Evolutionary conservation across 352 stramenopile species (phyloP), one percentile per base, ranked within the genome.

Genomic region (Aphanomyces stellatus): DNA sequence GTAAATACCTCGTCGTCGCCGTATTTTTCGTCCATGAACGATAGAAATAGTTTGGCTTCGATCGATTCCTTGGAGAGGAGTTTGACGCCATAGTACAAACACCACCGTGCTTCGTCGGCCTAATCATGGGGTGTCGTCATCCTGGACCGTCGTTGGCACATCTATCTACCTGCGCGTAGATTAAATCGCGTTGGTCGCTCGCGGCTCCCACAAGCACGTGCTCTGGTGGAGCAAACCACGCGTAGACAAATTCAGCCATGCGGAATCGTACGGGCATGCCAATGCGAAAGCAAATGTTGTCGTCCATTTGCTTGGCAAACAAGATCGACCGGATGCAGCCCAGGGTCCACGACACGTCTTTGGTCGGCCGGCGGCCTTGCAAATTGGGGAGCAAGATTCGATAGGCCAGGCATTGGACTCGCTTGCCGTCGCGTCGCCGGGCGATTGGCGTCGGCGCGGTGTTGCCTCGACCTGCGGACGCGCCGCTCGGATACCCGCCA

Each of bases 221-320:
- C 2, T 66, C 59, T 3, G 42, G 89, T 0, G 88, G 91, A 17
- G 87, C 78, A 65, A 97, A 98, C 90, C 88, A 98, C 0, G 88
- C 74, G 51, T 97, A 98, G 1, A 96, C 87, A 70, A 96, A 97
- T 72, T 98, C 90, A 2, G 92, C 90, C 77, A 98, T 97, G 10
- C 88, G 81, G n/a, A 94, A 76, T 0, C 84, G 78, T 1, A 85
- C 33, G 1, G 80, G 74, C 40, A 88, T 78, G 0, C 69, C 76
- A 6, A 70, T 78, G n/a, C 74, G 73, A 34, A 77, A 77, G 51
- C 77, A 85, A 77, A 91, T 88, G 5, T 74, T 68, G 37, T 95
- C 88, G 33, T 96, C 88, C 10, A 88, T 72, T 56, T 88, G 77
- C 63, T 98, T 97, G 31, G 88, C 84, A 46, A 91, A 85, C 19